Base-by-base conservation (phyloP, 2,329 filamentous ascomycete genomes). In the Aspergillus awamori region DNA sequence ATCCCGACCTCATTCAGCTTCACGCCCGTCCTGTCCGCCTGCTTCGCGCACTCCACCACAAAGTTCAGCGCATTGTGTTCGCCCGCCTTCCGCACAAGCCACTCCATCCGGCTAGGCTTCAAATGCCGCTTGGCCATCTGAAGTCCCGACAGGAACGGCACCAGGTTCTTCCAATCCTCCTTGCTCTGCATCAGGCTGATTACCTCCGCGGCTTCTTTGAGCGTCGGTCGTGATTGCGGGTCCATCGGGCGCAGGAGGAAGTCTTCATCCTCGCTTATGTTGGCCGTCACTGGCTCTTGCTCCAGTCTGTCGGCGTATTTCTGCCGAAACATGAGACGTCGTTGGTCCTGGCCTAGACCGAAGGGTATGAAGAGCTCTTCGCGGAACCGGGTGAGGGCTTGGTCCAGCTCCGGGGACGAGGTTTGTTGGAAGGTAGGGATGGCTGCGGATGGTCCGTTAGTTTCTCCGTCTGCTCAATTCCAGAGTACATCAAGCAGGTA, bases 291-390 rank as follows among this genome's bases (percentile, higher is more conserved):
- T 0, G 78, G 77, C 41, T 80, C 74, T 13, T 78, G 71, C 33
- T 72, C 63, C 28, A 81, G 69, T 54, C 72, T 67, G 13, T 72
- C 67, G 41, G 72, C 69, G 49, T 76, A 72, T 39, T 72, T 75
- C 33, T 72, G 62, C 53, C 74, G 73, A 69, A 77, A 80, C 59
- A 81, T 74, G 48, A 78, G 71, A 43, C 69, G 72, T 61, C 72
- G 72, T 59, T 81, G 79, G 45, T 71, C 71, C 5, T 68, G 60
- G 38, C 70, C 67, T 4, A 81, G 73, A 39, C 74, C 73, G 53
- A 71, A 72, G 28, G 79, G 80, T 33, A 80, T 76, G 67, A 82
- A 81, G 53, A 81, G 70, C 43, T 77, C 74, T 62, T 80, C 67
- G 64, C 79, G 79, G 68, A 78, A 80, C 61, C 70, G 71, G 28